Conservation (phyloP, 331 rosid species). For the Cucumis variabilis region DNA sequence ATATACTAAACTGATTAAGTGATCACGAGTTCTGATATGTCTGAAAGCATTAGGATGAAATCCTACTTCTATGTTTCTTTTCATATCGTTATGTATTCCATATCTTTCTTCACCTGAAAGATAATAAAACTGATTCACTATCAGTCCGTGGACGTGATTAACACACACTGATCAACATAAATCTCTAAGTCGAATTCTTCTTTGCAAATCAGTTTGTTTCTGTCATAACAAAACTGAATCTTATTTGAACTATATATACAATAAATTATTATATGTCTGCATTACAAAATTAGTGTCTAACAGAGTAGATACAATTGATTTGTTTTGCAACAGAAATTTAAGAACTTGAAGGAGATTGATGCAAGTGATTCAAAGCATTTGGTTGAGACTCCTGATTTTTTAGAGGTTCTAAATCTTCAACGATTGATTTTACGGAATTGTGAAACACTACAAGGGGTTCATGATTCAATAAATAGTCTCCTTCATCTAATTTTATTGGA, state of each 20-base stretch:
- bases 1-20: neutral
- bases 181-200: no score
- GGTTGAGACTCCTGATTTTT: constrained; percentile 21
- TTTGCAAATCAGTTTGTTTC: no score
- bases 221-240: no score
- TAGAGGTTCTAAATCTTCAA: neutral
- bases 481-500: neutral
- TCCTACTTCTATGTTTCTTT: no score
- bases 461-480: neutral
- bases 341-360: neutral
- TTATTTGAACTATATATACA: no score
- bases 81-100: no score
- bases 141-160: no score
- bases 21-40: no score
- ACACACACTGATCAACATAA: no score
- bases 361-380: neutral
- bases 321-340: constrained; percentile 4
- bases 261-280: neutral
- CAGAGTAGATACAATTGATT: neutral
- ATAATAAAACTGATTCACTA: no score
- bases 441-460: neutral
- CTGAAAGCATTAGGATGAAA: no score
- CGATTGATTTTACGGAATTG: constrained; percentile 26
- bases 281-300: neutral
- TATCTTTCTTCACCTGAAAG: no score